Evolutionary conservation across 148 eudicot species (phyloP).

Genomic region (Talinum fruticosum): DNA sequence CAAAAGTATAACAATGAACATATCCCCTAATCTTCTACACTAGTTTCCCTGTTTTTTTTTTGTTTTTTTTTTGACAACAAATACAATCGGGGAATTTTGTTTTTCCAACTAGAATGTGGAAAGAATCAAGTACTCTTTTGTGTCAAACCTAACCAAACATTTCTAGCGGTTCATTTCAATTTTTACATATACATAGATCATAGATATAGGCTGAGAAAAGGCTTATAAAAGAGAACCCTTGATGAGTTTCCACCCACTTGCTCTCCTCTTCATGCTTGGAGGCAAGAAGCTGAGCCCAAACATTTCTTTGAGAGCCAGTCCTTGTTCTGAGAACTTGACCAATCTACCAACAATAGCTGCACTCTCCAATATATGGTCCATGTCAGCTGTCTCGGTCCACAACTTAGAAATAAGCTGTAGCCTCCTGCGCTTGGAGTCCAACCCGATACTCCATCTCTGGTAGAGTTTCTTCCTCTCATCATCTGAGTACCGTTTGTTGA

Average conservation of each 20-base stretch:
- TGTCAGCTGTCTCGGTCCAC: constrained; percentile 56
- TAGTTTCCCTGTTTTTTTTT: not conserved
- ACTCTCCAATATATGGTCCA: constrained; percentile 49
- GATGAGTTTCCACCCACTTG: constrained; percentile 58
- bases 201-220: constrained; percentile 6
- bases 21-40: not conserved
- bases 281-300: constrained; percentile 83
- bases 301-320: constrained; percentile 69
- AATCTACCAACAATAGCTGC: constrained; percentile 66
- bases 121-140: constrained; percentile 9
- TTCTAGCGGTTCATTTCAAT: constrained; percentile 14
- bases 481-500: constrained; percentile 56
- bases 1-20: not conserved
- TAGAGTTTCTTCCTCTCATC: constrained; percentile 61
- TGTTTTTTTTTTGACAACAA: too few relatives aligned
- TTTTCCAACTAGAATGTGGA: constrained; percentile 16
- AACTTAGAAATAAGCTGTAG: constrained; percentile 55
- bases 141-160: constrained; percentile 2
- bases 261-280: constrained; percentile 46
- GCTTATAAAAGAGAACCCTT: constrained; percentile 41
- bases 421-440: constrained; percentile 63
- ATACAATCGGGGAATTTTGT: constrained; percentile 6
- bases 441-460: constrained; percentile 56
- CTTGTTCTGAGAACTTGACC: constrained; percentile 66
- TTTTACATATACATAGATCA: not conserved